These are phyloP conservation scores for Hysterangium stoloniferum DNA, from an alignment of 768 basidiomycete genomes.

Conservation along the genomic window DNA sequence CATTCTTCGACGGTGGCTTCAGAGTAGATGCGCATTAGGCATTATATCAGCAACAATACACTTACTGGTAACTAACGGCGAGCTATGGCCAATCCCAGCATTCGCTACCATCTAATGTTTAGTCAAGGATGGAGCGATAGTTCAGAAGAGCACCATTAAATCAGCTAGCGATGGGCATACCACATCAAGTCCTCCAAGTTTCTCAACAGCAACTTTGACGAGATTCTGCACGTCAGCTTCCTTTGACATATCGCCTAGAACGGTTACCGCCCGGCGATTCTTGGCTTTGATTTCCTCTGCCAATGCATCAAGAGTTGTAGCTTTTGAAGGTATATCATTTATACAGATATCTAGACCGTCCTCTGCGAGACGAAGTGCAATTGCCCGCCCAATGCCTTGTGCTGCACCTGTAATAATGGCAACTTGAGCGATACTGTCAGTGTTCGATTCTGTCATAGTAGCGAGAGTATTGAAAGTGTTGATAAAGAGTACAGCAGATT, in stretches of 20 bases:
- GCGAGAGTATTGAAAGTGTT: too few relatives aligned
- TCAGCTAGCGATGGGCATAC: constrained; percentile 20
- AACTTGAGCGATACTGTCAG: constrained; percentile 9
- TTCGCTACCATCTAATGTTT: constrained; percentile 18
- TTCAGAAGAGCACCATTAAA: background rate
- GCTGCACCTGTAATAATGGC: constrained; percentile 23
- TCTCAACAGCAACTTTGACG: constrained; percentile 20
- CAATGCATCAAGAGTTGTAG: constrained; percentile 19
- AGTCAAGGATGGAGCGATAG: background rate
- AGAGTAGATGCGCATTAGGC: background rate
- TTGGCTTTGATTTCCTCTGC: constrained; percentile 19
- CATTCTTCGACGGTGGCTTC: constrained; percentile 27
- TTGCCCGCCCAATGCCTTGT: constrained; percentile 22
- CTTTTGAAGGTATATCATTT: constrained; percentile 21
- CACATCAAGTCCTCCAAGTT: constrained; percentile 25
- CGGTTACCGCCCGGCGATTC: constrained; percentile 17
- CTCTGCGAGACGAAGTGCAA: constrained; percentile 20
- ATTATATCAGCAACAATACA: background rate
- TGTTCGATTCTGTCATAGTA: background rate
- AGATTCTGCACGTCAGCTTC: constrained; percentile 25
- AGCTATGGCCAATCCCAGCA: constrained; percentile 15
- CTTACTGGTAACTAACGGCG: constrained; percentile 7
- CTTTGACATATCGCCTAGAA: constrained; percentile 23
- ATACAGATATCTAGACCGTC: constrained; percentile 18
- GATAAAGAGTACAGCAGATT: too few relatives aligned